phyloP scores from a whole-genome alignment of 768 basidiomycete species.

The Pleurotus salmoneostramineus region DNA sequence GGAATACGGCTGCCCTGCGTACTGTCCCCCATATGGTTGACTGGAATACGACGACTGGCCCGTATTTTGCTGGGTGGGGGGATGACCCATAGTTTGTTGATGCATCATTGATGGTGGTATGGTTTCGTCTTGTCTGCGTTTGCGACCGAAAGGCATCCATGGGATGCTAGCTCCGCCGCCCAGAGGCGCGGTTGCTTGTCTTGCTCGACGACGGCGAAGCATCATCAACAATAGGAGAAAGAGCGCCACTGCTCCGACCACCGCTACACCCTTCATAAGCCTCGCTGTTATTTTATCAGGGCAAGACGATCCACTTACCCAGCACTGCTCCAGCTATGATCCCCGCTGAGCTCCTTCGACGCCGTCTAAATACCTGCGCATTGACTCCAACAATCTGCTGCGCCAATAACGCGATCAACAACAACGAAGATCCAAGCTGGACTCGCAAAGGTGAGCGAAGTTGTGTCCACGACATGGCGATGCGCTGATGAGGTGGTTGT shows the following conservation, averaged over 20 bases:
- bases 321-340: background rate
- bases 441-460: background rate
- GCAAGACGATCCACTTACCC: background rate
- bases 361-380: background rate
- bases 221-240: background rate
- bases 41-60: background rate
- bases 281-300: background rate
- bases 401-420: background rate
- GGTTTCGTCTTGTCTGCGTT: background rate
- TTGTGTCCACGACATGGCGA: background rate
- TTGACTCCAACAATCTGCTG: background rate
- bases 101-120: background rate
- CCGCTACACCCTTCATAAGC: background rate
- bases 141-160: background rate
- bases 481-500: background rate
- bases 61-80: background rate
- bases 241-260: background rate
- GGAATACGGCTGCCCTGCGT: background rate
- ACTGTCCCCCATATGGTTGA: background rate
- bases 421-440: no score
- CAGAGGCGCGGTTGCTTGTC: background rate
- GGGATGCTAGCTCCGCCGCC: background rate
- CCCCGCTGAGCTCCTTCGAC: background rate
- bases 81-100: background rate
- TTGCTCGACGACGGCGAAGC: background rate